phyloP scores from a whole-genome alignment of 108 stramenopile genomes.

The Fistulifera pelliculosa region DNA sequence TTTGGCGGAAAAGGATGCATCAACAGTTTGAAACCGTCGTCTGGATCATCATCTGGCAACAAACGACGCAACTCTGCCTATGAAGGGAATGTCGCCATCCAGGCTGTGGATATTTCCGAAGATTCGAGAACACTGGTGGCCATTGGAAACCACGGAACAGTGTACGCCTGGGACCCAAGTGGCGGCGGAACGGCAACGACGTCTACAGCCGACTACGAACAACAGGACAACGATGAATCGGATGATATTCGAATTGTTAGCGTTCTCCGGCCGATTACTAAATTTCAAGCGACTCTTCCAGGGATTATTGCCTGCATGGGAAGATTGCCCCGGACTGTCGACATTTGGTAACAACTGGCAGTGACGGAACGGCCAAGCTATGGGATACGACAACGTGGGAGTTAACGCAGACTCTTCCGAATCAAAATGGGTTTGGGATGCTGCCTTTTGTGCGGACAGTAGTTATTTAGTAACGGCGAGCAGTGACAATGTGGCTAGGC shows the following conservation, averaged over 20 bases:
- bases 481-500: constrained; percentile 81
- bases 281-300: constrained; percentile 71
- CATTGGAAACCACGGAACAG: constrained; percentile 77
- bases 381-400: constrained; percentile 83
- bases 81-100: constrained; percentile 58
- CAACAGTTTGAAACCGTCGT: constrained; percentile 61
- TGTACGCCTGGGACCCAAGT: constrained; percentile 80
- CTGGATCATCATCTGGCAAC: constrained; percentile 10
- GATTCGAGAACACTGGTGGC: constrained; percentile 71
- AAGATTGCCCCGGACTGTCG: constrained; percentile 77
- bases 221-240: background rate
- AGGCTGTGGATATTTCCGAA: constrained; percentile 78
- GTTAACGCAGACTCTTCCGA: constrained; percentile 54
- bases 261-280: constrained; percentile 27
- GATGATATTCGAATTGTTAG: background rate
- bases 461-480: constrained; percentile 92
- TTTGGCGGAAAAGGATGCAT: constrained; percentile 50
- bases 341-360: constrained; percentile 86
- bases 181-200: constrained; percentile 12
- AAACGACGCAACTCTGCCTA: background rate
- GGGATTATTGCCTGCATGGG: constrained; percentile 74
- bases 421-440: constrained; percentile 50
- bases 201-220: background rate
- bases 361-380: constrained; percentile 85
- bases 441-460: constrained; percentile 94